Evolutionary conservation across 257 asterid genomes (phyloP).

Genomic region (Plectranthus barbatus): DNA sequence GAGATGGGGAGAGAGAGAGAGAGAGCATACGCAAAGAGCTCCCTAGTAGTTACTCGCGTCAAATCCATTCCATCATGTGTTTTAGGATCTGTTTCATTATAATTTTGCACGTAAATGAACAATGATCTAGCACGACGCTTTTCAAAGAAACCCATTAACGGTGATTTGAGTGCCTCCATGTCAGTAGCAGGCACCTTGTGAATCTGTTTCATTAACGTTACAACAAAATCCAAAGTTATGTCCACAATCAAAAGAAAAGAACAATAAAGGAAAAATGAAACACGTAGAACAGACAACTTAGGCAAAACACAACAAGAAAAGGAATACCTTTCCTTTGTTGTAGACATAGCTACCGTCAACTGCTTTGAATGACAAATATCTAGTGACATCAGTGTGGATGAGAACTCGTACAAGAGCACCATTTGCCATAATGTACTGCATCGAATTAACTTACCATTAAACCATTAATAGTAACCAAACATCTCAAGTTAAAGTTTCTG

Average conservation of each 20-base stretch:
- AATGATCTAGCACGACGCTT: constrained; percentile 95
- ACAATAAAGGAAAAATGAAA: neutral
- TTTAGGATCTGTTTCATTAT: constrained; percentile 67
- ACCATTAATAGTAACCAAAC: neutral
- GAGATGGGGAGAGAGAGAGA: neutral
- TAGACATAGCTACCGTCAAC: constrained; percentile 93
- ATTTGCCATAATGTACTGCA: constrained; percentile 92
- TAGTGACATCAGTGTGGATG: constrained; percentile 86
- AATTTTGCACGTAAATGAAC: constrained; percentile 79
- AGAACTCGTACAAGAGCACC: constrained; percentile 90
- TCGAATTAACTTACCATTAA: neutral
- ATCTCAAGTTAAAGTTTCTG: neutral
- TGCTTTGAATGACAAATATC: constrained; percentile 81
- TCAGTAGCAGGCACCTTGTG: constrained; percentile 93
- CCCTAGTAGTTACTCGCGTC: constrained; percentile 66
- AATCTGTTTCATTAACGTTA: constrained; percentile 39
- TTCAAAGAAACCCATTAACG: constrained; percentile 92
- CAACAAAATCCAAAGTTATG: neutral
- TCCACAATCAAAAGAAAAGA: neutral
- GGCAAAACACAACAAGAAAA: neutral
- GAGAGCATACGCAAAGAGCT: constrained; percentile 65
- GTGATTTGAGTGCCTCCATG: constrained; percentile 93
- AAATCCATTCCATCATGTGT: constrained; percentile 91
- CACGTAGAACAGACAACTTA: neutral
- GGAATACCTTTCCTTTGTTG: constrained; percentile 74